Conservation (phyloP, 805 yeast genomes). For the Lipomyces yamanashiensis region DNA sequence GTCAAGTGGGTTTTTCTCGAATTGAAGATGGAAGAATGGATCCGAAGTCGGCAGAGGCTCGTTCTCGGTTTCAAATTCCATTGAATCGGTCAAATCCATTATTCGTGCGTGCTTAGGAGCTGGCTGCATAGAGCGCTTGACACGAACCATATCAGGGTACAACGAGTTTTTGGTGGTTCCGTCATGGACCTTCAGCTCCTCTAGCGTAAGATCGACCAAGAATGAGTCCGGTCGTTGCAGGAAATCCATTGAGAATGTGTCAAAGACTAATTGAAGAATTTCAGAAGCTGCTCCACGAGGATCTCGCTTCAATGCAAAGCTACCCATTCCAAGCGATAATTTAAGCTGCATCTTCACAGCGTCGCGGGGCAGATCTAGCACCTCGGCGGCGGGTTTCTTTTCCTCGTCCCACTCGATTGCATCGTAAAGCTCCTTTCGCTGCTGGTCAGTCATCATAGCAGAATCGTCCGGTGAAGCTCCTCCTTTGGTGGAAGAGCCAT, state of each 20-base stretch:
- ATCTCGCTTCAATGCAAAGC: conserved; percentile 60
- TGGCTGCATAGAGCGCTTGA: conserved; percentile 54
- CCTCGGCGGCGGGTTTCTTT: conserved; percentile 48
- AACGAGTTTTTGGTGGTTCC: conserved; percentile 70
- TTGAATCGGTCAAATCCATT: conserved; percentile 22
- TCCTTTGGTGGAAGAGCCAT: conserved; percentile 13
- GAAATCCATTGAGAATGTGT: conserved; percentile 76
- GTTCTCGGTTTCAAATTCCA: conserved; percentile 1
- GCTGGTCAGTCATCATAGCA: conserved; percentile 76
- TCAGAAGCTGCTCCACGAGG: conserved; percentile 49
- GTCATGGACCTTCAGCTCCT: conserved; percentile 85
- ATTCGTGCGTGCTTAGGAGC: conserved; percentile 15
- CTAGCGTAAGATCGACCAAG: conserved; percentile 69
- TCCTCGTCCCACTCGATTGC: conserved; percentile 89
- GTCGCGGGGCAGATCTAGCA: conserved; percentile 68
- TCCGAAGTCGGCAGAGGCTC: conserved; percentile 30
- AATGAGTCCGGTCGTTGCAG: conserved; percentile 81
- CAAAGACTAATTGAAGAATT: conserved; percentile 79
- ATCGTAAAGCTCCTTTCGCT: conserved; percentile 84
- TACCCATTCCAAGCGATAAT: conserved; percentile 75
- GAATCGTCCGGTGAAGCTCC: conserved; percentile 42
- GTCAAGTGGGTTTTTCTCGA: conserved; percentile 87
- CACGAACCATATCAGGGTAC: conserved; percentile 88
- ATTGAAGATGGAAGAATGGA: conserved; percentile 80
- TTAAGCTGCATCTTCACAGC: conserved; percentile 68